A percentile compares a stretch with the other conserved stretches of the same genome.
These are phyloP conservation scores for Botrytis fabae DNA, from an alignment of 2,329 filamentous ascomycete species.

Conservation along the genomic window DNA sequence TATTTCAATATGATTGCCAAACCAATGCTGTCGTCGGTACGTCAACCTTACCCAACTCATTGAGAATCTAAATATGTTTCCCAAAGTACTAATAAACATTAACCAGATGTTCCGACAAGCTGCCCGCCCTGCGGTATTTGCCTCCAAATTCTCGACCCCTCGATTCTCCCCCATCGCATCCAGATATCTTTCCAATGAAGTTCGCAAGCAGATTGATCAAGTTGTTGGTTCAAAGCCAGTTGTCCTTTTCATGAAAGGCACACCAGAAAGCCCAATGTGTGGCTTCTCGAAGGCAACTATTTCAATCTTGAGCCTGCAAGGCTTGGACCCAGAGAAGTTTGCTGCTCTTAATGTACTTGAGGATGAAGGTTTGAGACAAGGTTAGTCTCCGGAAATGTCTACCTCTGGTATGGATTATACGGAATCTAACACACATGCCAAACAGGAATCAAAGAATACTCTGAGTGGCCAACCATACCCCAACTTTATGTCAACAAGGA, in stretches of 20 bases:
- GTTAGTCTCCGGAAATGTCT: constrained; percentile 48
- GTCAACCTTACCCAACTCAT: not conserved
- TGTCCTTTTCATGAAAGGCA: constrained; percentile 99
- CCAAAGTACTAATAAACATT: constrained; percentile 25
- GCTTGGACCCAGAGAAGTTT: constrained; percentile 93
- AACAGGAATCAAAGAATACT: constrained; percentile 95
- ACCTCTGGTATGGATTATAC: not conserved
- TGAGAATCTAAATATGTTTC: not conserved
- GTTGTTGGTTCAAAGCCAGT: constrained; percentile 86
- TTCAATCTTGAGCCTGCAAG: constrained; percentile 91
- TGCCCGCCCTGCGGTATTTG: constrained; percentile 41
- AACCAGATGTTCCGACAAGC: constrained; percentile 49
- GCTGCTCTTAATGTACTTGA: constrained; percentile 98
- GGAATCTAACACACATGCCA: not conserved
- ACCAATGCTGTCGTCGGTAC: constrained; percentile 38
- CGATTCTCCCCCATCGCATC: constrained; percentile 33
- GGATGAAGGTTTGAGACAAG: constrained; percentile 80
- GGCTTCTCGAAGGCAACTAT: constrained; percentile 95
- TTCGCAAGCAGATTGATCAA: constrained; percentile 81
- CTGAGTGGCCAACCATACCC: constrained; percentile 97
- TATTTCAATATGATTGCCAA: constrained; percentile 35
- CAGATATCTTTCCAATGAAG: constrained; percentile 78
- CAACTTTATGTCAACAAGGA: constrained; percentile 95
- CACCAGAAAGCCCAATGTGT: constrained; percentile 92
- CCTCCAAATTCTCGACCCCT: constrained; percentile 38